Evolutionary conservation across 2,329 filamentous ascomycete species (phyloP).

Genomic region (Cercospora zeina): DNA sequence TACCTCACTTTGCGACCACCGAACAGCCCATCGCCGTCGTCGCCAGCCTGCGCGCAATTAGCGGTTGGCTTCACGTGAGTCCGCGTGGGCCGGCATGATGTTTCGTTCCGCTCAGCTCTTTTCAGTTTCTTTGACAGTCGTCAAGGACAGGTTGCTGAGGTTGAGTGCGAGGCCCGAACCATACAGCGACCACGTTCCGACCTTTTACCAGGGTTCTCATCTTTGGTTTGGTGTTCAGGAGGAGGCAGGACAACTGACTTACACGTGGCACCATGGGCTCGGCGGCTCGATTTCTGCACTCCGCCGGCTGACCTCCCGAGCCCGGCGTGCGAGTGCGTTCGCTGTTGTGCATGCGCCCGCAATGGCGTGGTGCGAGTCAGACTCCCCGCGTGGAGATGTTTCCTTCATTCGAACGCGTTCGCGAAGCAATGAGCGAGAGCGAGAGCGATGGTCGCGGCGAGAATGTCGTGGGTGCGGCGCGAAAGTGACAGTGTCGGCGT

Average conservation of each 20-base stretch:
- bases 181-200: constrained; percentile 53
- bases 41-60: constrained; percentile 7
- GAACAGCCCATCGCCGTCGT: background rate
- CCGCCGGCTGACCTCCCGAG: background rate
- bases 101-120: constrained; percentile 63
- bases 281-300: background rate
- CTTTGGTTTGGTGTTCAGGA: constrained; percentile 40
- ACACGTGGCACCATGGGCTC: background rate
- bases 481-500: background rate
- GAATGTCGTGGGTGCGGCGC: background rate
- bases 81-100: background rate
- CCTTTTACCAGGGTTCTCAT: constrained; percentile 65
- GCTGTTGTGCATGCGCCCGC: background rate
- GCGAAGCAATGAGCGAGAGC: background rate
- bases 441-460: background rate
- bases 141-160: constrained; percentile 32
- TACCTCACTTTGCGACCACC: background rate
- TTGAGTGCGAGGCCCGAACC: constrained; percentile 44
- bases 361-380: background rate
- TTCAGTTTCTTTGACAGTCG: constrained; percentile 59
- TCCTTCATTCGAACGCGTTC: background rate
- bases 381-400: background rate
- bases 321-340: background rate
- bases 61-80: background rate
- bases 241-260: background rate